These are phyloP conservation scores for Eucalyptus dawsonii DNA, from an alignment of 345 rosid species.

Conservation along the genomic window DNA sequence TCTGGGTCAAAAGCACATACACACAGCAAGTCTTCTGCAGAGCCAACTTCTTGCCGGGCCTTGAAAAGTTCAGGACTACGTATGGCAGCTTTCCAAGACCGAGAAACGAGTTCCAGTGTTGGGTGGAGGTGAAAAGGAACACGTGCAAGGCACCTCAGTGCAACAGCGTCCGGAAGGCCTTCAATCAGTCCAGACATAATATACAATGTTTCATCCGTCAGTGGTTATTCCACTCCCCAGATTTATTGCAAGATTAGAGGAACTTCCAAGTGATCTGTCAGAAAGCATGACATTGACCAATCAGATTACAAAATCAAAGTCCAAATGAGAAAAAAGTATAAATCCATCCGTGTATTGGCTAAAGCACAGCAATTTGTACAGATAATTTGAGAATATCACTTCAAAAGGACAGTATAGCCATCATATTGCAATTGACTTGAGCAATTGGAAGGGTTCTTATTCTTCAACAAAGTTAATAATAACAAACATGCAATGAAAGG, in stretches of 20 bases:
- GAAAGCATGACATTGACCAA: not conserved
- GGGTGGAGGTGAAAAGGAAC: slow-evolving; percentile 74
- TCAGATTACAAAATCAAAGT: not conserved
- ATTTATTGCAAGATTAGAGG: not conserved
- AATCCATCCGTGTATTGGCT: not conserved
- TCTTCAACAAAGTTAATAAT: not conserved
- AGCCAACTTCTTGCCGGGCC: slow-evolving; percentile 64
- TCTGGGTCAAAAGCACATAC: slow-evolving; percentile 90
- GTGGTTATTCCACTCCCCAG: not conserved
- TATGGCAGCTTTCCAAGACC: slow-evolving; percentile 77
- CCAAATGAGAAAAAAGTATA: not conserved
- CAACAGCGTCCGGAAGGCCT: slow-evolving; percentile 89
- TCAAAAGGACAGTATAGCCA: not conserved
- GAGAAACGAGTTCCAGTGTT: slow-evolving; percentile 80
- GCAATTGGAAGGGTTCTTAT: not conserved
- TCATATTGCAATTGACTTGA: not conserved
- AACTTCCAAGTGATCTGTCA: not conserved
- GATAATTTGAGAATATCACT: not conserved
- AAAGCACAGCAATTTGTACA: not conserved
- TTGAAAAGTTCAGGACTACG: slow-evolving; percentile 62
- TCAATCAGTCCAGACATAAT: slow-evolving; percentile 85
- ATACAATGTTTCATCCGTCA: slow-evolving; percentile 22
- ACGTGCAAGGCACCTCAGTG: slow-evolving; percentile 86
- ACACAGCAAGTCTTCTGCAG: slow-evolving; percentile 64
- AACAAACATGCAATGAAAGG: not conserved